Evolutionary conservation across 1,284 basidiomycete species (phyloP).

Genomic region (Apiotrichum mycotoxinovorans): DNA sequence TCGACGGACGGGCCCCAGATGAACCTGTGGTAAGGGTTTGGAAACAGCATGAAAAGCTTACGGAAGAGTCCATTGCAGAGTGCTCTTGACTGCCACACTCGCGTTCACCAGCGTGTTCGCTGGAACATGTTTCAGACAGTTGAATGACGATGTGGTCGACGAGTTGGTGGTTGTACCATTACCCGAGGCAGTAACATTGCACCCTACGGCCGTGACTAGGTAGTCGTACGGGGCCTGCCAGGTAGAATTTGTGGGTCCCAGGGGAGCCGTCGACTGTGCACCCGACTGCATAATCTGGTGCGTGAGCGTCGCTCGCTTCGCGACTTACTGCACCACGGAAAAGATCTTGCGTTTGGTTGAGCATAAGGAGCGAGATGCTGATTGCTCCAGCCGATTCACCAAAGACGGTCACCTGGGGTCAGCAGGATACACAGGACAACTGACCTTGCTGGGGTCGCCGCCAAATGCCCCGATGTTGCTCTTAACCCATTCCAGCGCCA

Average conservation of each 20-base stretch:
- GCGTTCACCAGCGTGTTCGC: background rate
- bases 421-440: background rate
- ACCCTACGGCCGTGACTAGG: slow-evolving; percentile 30
- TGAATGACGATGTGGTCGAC: background rate
- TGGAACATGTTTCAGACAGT: background rate
- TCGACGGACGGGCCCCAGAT: slow-evolving; percentile 33
- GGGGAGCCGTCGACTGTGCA: slow-evolving; percentile 33
- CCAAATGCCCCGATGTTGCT: slow-evolving; percentile 53
- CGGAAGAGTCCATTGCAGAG: background rate
- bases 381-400: slow-evolving; percentile 49
- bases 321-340: slow-evolving; percentile 46
- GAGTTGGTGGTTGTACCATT: too few relatives aligned
- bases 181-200: too few relatives aligned
- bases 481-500: slow-evolving; percentile 54
- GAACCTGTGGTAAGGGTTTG: background rate
- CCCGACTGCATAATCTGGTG: slow-evolving; percentile 48
- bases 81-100: background rate
- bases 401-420: slow-evolving; percentile 38
- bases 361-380: slow-evolving; percentile 34
- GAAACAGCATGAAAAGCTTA: background rate
- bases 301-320: slow-evolving; percentile 4
- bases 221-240: slow-evolving; percentile 39
- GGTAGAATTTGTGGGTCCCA: slow-evolving; percentile 26
- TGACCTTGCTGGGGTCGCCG: slow-evolving; percentile 51
- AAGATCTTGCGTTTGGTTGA: slow-evolving; percentile 31